These are phyloP conservation scores for Plasmodium adleri DNA, from an alignment of 169 alveolate species.

Conservation along the genomic window DNA sequence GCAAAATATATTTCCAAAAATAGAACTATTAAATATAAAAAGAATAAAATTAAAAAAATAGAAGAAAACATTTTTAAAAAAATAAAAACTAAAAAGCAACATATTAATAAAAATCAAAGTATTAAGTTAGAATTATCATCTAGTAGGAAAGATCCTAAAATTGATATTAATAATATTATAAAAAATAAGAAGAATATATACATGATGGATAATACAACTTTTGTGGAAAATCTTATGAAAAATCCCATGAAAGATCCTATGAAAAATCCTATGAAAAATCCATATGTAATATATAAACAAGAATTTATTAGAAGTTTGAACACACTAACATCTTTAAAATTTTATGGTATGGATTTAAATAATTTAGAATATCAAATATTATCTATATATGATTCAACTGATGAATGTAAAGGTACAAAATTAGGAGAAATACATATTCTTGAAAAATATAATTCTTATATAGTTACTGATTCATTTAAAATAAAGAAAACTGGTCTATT, in stretches of 20 bases:
- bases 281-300: neutral
- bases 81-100: too few relatives aligned
- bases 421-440: neutral
- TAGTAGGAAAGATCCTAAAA: too few relatives aligned
- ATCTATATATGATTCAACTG: slow-evolving; percentile 6
- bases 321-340: neutral
- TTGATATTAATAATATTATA: too few relatives aligned
- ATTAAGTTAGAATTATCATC: too few relatives aligned
- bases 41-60: too few relatives aligned
- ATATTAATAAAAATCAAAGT: too few relatives aligned
- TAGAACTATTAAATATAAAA: too few relatives aligned
- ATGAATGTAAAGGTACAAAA: slow-evolving; percentile 9
- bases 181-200: neutral
- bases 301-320: slow-evolving; percentile 25
- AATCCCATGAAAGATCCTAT: neutral
- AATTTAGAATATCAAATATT: neutral
- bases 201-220: neutral
- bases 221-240: neutral
- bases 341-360: slow-evolving; percentile 14
- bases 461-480: slow-evolving; percentile 26
- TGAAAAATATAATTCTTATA: neutral
- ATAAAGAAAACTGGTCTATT: slow-evolving; percentile 22
- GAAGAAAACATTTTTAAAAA: too few relatives aligned
- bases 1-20: too few relatives aligned
- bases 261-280: neutral